phyloP scores from a whole-genome alignment of 176 grass and related monocot species.

The Juncus effusus region DNA sequence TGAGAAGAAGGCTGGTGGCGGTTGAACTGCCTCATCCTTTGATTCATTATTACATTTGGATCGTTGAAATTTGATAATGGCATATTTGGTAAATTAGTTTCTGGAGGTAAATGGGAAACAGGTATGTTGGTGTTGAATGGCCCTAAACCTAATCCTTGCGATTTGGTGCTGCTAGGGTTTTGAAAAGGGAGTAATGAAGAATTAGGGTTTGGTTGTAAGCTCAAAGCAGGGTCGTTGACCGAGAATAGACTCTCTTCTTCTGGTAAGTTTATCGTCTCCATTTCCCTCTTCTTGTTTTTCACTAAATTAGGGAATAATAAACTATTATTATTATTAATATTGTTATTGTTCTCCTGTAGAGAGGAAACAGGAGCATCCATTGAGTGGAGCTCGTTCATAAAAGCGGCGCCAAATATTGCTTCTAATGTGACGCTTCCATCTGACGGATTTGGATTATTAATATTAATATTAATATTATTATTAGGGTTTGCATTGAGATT shows the following conservation, averaged over 20 bases:
- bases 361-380: conserved; percentile 82
- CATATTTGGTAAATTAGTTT: conserved; percentile 1
- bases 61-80: conserved; percentile 6
- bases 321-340: conserved; percentile 6
- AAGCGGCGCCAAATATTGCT: conserved; percentile 75
- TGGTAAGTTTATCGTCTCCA: conserved; percentile 54
- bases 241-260: conserved; percentile 88
- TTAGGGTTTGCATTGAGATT: conserved; percentile 30
- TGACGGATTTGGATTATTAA: conserved; percentile 22
- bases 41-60: conserved; percentile 11
- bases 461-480: conserved; percentile 8
- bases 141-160: conserved; percentile 35
- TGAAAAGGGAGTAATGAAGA: conserved; percentile 25
- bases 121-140: conserved; percentile 31
- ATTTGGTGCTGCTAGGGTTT: conserved; percentile 46
- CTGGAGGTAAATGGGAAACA: neutral
- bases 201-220: conserved; percentile 34
- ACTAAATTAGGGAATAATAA: conserved; percentile 34
- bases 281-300: conserved; percentile 29
- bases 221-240: conserved; percentile 45
- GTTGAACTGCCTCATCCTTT: conserved; percentile 2
- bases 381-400: conserved; percentile 95
- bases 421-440: conserved; percentile 55
- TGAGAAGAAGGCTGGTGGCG: conserved; percentile 48
- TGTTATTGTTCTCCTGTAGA: conserved; percentile 37